Conservation (phyloP, 192 early-diverging fungal genomes). For the Coemansia sp. region DNA sequence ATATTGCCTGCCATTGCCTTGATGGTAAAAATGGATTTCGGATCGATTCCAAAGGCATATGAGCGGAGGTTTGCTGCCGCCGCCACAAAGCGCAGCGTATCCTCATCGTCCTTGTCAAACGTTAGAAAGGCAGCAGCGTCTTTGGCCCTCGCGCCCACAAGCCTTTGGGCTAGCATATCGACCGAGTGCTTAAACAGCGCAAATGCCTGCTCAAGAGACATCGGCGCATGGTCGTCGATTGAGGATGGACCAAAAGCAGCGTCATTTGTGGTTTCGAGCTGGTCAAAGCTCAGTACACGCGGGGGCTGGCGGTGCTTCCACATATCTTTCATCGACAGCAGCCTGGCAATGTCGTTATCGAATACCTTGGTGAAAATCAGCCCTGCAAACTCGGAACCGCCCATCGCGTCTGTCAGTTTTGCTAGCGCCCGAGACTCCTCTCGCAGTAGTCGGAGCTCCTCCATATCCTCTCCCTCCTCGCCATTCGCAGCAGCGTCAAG, state of each 20-base stretch:
- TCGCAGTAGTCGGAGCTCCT: slow-evolving; percentile 74
- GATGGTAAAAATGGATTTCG: slow-evolving; percentile 78
- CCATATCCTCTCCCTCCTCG: slow-evolving; percentile 53
- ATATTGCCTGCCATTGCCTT: slow-evolving; percentile 99
- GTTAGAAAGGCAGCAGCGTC: slow-evolving; percentile 35
- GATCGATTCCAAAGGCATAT: slow-evolving; percentile 75
- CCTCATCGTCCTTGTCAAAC: slow-evolving; percentile 97
- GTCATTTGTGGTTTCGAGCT: slow-evolving; percentile 22
- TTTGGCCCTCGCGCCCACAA: not conserved
- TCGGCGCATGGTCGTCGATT: slow-evolving; percentile 68
- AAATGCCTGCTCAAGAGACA: slow-evolving; percentile 71
- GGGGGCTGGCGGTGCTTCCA: slow-evolving; percentile 80
- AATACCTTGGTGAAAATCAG: slow-evolving; percentile 83
- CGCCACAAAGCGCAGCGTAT: slow-evolving; percentile 91
- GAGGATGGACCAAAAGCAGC: slow-evolving; percentile 19
- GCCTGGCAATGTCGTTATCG: slow-evolving; percentile 70
- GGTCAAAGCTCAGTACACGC: slow-evolving; percentile 62
- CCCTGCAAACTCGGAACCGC: slow-evolving; percentile 59
- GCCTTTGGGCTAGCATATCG: slow-evolving; percentile 17
- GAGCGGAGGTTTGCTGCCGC: slow-evolving; percentile 88
- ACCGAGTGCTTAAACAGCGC: slow-evolving; percentile 68
- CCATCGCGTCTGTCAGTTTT: slow-evolving; percentile 63
- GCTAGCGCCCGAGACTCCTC: slow-evolving; percentile 74
- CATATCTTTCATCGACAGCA: slow-evolving; percentile 84
- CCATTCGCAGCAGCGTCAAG: slow-evolving; percentile 40